Percentiles rank a stretch among this genome's conserved stretches.
Conservation (phyloP, 257 asterid species). For the Nemophila menziesii region DNA sequence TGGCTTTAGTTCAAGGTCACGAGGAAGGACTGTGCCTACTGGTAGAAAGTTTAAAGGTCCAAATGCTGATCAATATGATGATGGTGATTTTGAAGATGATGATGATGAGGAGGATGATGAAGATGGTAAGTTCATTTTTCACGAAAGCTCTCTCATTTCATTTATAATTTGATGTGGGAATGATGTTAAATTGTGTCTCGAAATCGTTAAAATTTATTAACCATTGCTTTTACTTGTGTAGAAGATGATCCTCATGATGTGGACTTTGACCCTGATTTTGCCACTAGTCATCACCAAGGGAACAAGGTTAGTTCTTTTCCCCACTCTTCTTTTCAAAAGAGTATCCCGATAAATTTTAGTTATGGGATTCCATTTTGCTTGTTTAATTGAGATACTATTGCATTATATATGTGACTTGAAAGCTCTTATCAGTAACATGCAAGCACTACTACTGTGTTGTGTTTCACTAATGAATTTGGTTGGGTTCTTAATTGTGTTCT, state of each 20-base stretch:
- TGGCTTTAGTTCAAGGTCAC: slow-evolving; percentile 43
- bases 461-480: background rate
- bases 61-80: slow-evolving; percentile 38
- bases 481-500: too few relatives aligned
- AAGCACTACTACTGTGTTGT: background rate
- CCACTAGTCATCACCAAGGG: slow-evolving; percentile 37
- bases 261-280: slow-evolving; percentile 76
- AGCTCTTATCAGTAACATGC: background rate
- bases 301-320: slow-evolving; percentile 38
- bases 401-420: background rate
- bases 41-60: slow-evolving; percentile 45
- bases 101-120: slow-evolving; percentile 42
- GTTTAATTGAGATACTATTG: background rate
- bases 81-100: slow-evolving; percentile 41
- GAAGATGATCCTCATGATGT: slow-evolving; percentile 94
- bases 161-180: background rate
- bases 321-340: background rate
- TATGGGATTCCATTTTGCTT: background rate
- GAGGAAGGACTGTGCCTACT: slow-evolving; percentile 30
- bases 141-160: background rate
- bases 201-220: background rate
- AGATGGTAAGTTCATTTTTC: slow-evolving; percentile 21
- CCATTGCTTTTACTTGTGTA: slow-evolving; percentile 19
- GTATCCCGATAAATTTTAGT: background rate
- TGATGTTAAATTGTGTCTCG: background rate